phyloP scores from a whole-genome alignment of 2,329 filamentous ascomycete species.

The Fusarium transvaalense region DNA sequence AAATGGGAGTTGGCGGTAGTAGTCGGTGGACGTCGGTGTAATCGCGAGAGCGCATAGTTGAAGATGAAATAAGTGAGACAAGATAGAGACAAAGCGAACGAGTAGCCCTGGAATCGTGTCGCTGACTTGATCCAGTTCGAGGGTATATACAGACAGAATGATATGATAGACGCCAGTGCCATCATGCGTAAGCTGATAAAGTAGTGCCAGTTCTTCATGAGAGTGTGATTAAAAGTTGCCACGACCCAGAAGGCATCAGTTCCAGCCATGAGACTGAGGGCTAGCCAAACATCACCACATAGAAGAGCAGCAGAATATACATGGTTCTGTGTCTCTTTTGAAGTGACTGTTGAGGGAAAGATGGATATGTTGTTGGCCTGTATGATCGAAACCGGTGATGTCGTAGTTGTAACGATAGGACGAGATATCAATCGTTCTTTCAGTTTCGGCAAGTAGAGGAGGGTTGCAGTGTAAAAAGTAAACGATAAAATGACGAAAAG shows the following conservation, averaged over 20 bases:
- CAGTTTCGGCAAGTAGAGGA: background rate
- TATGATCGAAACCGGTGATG: rapidly evolving
- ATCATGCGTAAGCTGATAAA: conserved; percentile 2
- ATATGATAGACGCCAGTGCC: background rate
- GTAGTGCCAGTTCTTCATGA: conserved; percentile 6
- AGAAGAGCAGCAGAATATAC: rapidly evolving
- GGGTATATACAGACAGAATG: background rate
- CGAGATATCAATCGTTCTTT: rapidly evolving
- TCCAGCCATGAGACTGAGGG: background rate
- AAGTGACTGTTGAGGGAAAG: rapidly evolving
- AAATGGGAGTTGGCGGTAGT: background rate
- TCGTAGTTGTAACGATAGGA: rapidly evolving
- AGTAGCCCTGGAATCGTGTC: background rate
- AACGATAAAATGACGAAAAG: background rate
- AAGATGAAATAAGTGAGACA: background rate
- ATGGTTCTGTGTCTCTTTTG: rapidly evolving
- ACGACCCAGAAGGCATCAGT: background rate
- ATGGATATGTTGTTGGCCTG: background rate
- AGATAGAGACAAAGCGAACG: background rate
- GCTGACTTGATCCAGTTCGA: background rate
- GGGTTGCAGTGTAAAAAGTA: rapidly evolving
- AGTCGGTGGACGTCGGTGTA: background rate
- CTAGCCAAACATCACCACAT: background rate
- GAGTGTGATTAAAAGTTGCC: background rate
- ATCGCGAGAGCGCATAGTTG: background rate